These are phyloP conservation scores for Leccinum sublutescens DNA, from an alignment of 768 basidiomycete species.

Conservation along the genomic window DNA sequence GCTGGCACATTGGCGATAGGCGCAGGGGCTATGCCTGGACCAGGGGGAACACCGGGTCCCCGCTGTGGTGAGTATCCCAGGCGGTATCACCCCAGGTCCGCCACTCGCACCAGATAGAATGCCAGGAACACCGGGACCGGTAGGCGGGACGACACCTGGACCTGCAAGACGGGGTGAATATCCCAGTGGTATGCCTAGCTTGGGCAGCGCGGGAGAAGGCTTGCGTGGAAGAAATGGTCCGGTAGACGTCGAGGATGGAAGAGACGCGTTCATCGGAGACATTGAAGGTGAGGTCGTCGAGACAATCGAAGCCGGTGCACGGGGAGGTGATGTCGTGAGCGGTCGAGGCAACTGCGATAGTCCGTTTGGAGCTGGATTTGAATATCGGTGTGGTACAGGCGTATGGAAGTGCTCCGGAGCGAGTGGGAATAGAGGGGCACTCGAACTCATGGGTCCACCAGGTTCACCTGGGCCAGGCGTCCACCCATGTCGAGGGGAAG, in stretches of 20 bases:
- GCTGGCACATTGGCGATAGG: slow-evolving; percentile 5
- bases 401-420: slow-evolving; percentile 29
- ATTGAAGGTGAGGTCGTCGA: slow-evolving; percentile 21
- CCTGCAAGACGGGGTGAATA: slow-evolving; percentile 32
- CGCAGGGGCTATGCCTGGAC: slow-evolving; percentile 28
- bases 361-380: slow-evolving; percentile 25
- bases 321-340: background rate
- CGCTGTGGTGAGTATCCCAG: slow-evolving; percentile 27
- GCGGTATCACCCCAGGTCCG: slow-evolving; percentile 8
- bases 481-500: slow-evolving; percentile 47
- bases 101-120: background rate
- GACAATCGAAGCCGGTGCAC: background rate
- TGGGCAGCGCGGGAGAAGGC: slow-evolving; percentile 27
- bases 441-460: slow-evolving; percentile 25
- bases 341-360: slow-evolving; percentile 21
- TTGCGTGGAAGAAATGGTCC: slow-evolving; percentile 27
- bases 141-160: slow-evolving; percentile 8
- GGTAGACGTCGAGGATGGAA: slow-evolving; percentile 11
- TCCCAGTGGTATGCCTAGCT: slow-evolving; percentile 27
- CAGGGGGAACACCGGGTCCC: slow-evolving; percentile 29
- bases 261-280: slow-evolving; percentile 14
- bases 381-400: slow-evolving; percentile 29
- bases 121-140: background rate
- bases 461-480: slow-evolving; percentile 23
- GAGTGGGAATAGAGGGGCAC: slow-evolving; percentile 30